These are phyloP conservation scores for Canavalia ensiformis DNA, from an alignment of 306 rosid genomes.

Conservation along the genomic window DNA sequence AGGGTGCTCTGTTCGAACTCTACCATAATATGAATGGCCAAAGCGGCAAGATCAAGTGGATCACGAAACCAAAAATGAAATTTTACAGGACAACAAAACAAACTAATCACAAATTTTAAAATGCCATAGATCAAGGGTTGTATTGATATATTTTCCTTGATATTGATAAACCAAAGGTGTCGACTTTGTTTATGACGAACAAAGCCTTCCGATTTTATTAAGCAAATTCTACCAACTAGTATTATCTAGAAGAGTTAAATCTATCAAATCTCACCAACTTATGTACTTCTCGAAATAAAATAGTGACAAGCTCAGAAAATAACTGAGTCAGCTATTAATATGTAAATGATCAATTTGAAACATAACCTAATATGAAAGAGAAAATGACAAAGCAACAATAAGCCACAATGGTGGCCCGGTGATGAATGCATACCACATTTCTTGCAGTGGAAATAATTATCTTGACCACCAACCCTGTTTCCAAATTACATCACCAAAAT, in stretches of 20 bases:
- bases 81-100: not conserved
- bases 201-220: not conserved
- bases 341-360: not conserved
- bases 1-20: not conserved
- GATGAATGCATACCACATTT: constrained; percentile 81
- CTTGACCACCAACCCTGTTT: constrained; percentile 85
- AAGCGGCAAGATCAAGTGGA: not conserved
- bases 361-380: not conserved
- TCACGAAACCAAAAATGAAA: not conserved
- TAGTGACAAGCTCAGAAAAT: not conserved
- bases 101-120: constrained; percentile 1
- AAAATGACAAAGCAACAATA: not conserved
- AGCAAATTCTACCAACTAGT: not conserved
- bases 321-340: not conserved
- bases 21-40: not conserved
- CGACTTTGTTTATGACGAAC: not conserved
- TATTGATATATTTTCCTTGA: not conserved
- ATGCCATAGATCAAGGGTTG: not conserved
- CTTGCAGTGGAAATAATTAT: constrained; percentile 83
- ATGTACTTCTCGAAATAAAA: not conserved
- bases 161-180: not conserved
- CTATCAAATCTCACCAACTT: not conserved
- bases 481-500: constrained; percentile 40
- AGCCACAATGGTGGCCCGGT: not conserved
- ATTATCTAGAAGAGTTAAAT: constrained; percentile 7